phyloP scores from a whole-genome alignment of 768 basidiomycete species.

The Hygrophoropsis aurantiaca region DNA sequence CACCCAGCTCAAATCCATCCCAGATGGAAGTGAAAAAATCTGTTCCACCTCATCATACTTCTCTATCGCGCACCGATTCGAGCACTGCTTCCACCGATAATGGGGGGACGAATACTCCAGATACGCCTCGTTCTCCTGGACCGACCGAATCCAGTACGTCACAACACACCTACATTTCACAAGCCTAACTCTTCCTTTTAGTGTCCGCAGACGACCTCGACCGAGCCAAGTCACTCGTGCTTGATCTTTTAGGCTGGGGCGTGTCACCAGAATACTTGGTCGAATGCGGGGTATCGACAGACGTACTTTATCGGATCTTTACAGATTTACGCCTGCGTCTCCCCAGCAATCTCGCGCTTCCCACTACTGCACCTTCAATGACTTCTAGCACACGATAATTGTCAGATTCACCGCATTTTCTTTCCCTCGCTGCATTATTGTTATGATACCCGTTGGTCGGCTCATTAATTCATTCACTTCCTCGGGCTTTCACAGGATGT shows the following conservation, averaged over 20 bases:
- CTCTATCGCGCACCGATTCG: neutral
- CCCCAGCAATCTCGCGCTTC: constrained; percentile 20
- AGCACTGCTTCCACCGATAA: neutral
- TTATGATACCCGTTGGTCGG: neutral
- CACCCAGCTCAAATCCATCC: neutral
- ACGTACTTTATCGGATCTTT: constrained; percentile 39
- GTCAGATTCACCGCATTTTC: neutral
- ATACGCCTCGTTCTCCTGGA: neutral
- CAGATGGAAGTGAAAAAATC: neutral
- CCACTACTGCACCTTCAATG: neutral
- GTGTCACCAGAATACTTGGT: constrained; percentile 50
- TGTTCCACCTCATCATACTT: neutral
- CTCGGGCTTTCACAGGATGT: constrained; percentile 2
- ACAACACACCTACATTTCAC: neutral
- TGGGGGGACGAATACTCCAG: neutral
- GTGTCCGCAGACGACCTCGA: constrained; percentile 44
- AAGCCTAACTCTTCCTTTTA: constrained; percentile 13
- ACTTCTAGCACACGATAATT: constrained; percentile 2
- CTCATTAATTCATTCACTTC: neutral
- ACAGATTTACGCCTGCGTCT: constrained; percentile 42
- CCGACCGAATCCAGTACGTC: constrained; percentile 10
- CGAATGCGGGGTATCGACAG: constrained; percentile 41
- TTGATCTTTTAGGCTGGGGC: constrained; percentile 58
- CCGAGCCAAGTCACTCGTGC: constrained; percentile 45
- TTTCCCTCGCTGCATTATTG: neutral